These are phyloP conservation scores for Plasmodium blacklocki DNA, from an alignment of 169 alveolate species.

Conservation along the genomic window DNA sequence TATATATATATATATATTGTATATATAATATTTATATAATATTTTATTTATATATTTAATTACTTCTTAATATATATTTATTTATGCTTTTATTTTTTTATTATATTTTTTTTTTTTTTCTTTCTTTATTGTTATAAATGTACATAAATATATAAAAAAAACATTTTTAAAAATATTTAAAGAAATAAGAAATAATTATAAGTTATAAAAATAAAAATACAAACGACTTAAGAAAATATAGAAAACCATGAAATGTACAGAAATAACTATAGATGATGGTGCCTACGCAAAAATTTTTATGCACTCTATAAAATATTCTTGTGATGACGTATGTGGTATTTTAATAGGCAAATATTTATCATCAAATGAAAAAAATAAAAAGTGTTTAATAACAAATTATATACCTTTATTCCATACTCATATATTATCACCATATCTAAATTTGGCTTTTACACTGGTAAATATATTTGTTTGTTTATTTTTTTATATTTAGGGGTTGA, in stretches of 20 bases:
- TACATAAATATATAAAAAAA: too few species aligned
- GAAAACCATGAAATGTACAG: conserved; percentile 37
- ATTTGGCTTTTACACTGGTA: conserved; percentile 71
- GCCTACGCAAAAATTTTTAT: conserved; percentile 75
- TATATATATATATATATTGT: too few species aligned
- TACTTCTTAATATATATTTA: too few species aligned
- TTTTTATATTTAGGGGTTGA: not conserved
- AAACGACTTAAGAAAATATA: too few species aligned
- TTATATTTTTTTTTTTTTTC: too few species aligned
- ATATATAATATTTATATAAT: too few species aligned
- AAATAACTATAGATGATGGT: conserved; percentile 53
- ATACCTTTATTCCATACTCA: conserved; percentile 73
- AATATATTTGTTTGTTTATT: not conserved
- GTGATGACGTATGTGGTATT: conserved; percentile 71
- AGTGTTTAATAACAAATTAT: conserved; percentile 40
- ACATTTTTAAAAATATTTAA: too few species aligned
- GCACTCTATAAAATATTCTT: conserved; percentile 74
- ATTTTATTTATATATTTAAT: too few species aligned
- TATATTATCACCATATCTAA: conserved; percentile 38
- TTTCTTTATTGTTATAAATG: too few species aligned
- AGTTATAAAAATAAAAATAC: too few species aligned
- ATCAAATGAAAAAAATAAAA: conserved; percentile 17
- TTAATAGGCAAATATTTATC: conserved; percentile 57
- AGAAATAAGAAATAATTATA: too few species aligned
- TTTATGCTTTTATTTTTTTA: too few species aligned